These are phyloP conservation scores for Colletotrichum horii DNA, from an alignment of 2,329 filamentous ascomycete species.

Conservation along the genomic window DNA sequence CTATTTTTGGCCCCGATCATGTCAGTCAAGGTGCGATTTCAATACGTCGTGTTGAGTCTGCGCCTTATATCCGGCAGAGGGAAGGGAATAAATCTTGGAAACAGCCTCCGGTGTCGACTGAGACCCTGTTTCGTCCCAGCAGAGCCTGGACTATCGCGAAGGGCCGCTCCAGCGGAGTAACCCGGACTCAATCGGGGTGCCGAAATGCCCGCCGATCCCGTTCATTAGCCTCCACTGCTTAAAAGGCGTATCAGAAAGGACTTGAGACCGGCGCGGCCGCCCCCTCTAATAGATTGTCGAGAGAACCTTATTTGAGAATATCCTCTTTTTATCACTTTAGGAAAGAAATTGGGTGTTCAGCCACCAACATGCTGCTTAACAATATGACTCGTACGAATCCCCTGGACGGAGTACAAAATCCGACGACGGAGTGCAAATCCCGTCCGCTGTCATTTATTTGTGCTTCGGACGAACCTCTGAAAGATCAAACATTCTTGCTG, in stretches of 20 bases:
- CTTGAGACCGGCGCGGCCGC: neutral
- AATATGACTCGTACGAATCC: neutral
- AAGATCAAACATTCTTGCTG: accelerated
- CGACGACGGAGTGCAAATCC: neutral
- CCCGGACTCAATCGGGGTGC: neutral
- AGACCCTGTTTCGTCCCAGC: neutral
- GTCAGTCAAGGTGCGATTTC: accelerated
- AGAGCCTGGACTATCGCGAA: neutral
- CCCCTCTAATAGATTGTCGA: neutral
- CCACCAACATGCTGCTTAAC: accelerated
- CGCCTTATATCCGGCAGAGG: neutral
- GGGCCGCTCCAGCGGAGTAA: neutral
- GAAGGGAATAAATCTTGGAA: neutral
- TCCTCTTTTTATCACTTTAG: neutral
- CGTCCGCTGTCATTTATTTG: accelerated
- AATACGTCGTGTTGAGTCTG: accelerated
- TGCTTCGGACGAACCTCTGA: neutral
- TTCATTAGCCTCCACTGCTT: neutral
- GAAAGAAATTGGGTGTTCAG: neutral
- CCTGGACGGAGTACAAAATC: neutral
- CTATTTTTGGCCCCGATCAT: neutral
- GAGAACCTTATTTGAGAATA: neutral
- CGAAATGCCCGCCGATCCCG: neutral
- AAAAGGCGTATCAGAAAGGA: neutral
- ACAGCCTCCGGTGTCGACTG: neutral